Conservation (phyloP, 2,329 filamentous ascomycete genomes). For the Nemania serpens region DNA sequence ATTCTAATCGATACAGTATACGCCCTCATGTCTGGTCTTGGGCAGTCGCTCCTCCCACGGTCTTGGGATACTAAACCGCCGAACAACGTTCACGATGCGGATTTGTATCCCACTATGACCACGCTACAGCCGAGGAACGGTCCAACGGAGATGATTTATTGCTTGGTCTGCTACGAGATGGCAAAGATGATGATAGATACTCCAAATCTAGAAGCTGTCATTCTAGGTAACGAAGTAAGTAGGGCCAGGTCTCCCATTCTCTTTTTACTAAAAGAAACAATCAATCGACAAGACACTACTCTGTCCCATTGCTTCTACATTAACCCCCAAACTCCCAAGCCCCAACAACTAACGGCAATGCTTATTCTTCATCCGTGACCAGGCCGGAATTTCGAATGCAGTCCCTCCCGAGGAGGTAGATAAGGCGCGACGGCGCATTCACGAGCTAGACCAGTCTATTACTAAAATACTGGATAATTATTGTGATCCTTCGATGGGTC, state of each 20-base stretch:
- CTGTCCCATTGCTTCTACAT: neutral
- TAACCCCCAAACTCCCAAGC: neutral
- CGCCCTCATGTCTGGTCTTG: conserved; percentile 62
- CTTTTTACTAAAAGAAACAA: neutral
- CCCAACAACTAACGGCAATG: neutral
- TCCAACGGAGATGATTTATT: conserved; percentile 66
- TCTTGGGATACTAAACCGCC: conserved; percentile 62
- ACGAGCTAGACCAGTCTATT: conserved; percentile 50
- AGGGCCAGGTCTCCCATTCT: neutral
- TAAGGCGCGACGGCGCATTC: conserved; percentile 49
- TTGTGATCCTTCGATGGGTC: conserved; percentile 57
- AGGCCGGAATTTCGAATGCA: conserved; percentile 38
- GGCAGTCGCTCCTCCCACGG: conserved; percentile 55
- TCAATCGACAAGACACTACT: neutral
- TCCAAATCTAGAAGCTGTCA: conserved; percentile 54
- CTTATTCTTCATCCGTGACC: neutral
- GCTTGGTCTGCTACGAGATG: conserved; percentile 55
- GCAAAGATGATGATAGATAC: conserved; percentile 55
- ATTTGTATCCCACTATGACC: conserved; percentile 58
- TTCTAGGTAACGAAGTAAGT: conserved; percentile 50
- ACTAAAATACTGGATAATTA: conserved; percentile 53
- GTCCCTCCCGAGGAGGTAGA: conserved; percentile 42
- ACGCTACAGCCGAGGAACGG: conserved; percentile 57
- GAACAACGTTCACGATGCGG: conserved; percentile 62
- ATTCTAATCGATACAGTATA: conserved; percentile 62